phyloP scores from a whole-genome alignment of 2,329 filamentous ascomycete species.

The Septoria linicola region DNA sequence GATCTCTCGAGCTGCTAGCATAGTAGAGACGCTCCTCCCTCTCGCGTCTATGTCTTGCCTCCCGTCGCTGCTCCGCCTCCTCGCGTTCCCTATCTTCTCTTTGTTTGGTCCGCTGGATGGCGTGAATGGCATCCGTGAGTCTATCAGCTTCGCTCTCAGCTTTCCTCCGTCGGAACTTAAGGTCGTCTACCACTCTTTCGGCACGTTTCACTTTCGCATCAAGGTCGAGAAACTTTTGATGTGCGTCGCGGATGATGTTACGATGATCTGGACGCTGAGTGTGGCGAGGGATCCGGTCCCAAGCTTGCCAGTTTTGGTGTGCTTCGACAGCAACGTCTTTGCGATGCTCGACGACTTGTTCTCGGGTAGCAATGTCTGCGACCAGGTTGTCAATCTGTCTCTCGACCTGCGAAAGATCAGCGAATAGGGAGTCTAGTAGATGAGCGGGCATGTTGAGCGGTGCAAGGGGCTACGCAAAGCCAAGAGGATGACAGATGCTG shows the following conservation, averaged over 20 bases:
- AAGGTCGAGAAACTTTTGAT: too few relatives aligned
- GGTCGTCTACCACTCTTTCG: neutral
- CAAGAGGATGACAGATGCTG: neutral
- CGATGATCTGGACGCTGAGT: neutral
- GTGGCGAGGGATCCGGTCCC: neutral
- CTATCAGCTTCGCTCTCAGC: too few relatives aligned
- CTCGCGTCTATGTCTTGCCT: neutral
- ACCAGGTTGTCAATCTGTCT: neutral
- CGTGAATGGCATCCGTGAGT: too few relatives aligned
- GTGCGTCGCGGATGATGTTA: neutral
- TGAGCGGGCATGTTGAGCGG: neutral
- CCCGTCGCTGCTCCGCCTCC: neutral
- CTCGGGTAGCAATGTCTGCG: neutral
- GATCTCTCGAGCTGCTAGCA: neutral
- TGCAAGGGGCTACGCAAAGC: neutral
- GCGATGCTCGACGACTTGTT: neutral
- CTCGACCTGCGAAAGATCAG: constrained; percentile 8
- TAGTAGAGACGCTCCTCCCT: neutral
- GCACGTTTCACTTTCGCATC: neutral
- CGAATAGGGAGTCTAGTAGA: neutral
- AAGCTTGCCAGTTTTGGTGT: neutral
- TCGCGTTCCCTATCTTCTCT: neutral
- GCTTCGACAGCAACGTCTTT: neutral
- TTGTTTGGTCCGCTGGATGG: too few relatives aligned
- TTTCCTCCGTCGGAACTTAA: neutral